Evolutionary conservation across 2,329 filamentous ascomycete species (phyloP), one percentile per base, ranked within the genome.

Genomic region (Pseudofabraea citricarpa): DNA sequence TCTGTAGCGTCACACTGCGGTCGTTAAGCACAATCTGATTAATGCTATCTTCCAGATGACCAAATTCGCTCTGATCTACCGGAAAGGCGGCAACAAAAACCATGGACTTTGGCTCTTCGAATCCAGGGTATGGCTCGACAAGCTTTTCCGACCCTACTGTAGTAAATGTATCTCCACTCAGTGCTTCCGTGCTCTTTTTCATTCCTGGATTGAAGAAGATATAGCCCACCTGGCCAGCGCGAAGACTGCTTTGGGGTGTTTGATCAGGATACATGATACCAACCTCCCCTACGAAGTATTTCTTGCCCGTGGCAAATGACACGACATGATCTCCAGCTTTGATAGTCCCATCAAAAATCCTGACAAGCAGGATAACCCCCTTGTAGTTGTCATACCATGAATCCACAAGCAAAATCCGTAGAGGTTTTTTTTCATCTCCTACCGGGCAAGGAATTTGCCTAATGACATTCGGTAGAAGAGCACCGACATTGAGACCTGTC

Each of bases 371-470:
- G 41, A 97, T 85, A 26, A 98, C 93, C 10, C 93, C 93, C 53
- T 90, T 86, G 65, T 96, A 98, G 48, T 85, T 90, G 60, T 95
- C 90, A 63, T 98, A 98, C 93, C 93, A 98, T 18, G 90, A 96
- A 66, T 98, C 93, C 21, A 98, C 90, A 12, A 98, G 79, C 37
- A 98, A 72, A 67, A 97, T 77, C 46, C 87, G 83, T 44, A 96
- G 66, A 2, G 90, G 88, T 56, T 83, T 86, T 13, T 67, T 73
- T 41, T 74, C 68, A 55, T 93, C 82, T 4, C 93, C 93, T 1
- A 77, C 66, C 0, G 93, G 93, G 31, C 81, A 78, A 16, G 93
- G 91, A 4, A 98, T 85, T 47, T 84, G 74, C 53, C 94, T 85
- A 29, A 98, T 82, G 8, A 97, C 89, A 10, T 81, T 82, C 0